phyloP scores from a whole-genome alignment of 257 asterid species.

The Mitragyna speciosa region DNA sequence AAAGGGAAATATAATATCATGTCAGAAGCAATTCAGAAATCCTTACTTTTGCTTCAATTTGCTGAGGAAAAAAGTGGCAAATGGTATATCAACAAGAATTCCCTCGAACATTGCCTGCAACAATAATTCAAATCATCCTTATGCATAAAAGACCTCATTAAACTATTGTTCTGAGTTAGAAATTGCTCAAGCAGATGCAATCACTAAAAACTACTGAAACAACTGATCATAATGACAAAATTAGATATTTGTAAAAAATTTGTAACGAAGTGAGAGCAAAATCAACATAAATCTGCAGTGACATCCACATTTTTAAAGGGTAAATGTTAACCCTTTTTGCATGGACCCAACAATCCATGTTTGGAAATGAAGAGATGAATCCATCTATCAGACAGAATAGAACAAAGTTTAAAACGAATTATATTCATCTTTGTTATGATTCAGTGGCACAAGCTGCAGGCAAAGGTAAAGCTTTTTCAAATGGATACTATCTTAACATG shows the following conservation, averaged over 20 bases:
- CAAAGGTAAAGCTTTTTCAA: background rate
- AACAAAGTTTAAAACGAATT: background rate
- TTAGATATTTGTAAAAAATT: background rate
- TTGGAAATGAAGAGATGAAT: background rate
- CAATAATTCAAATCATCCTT: slow-evolving; percentile 14
- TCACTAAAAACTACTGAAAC: background rate
- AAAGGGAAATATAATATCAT: background rate
- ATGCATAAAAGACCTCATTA: background rate
- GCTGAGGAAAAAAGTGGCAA: slow-evolving; percentile 97
- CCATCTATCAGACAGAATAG: background rate
- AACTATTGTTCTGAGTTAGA: background rate
- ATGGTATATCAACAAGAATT: slow-evolving; percentile 94
- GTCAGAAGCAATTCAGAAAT: slow-evolving; percentile 13
- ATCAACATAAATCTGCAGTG: background rate
- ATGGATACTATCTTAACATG: background rate
- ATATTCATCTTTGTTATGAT: background rate
- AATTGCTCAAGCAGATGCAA: background rate
- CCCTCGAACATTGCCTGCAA: slow-evolving; percentile 98
- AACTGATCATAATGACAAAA: background rate
- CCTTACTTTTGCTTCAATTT: slow-evolving; percentile 95
- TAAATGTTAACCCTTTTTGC: background rate
- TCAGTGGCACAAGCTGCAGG: background rate
- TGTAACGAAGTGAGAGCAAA: background rate
- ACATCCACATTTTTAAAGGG: background rate
- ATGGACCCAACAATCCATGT: background rate